phyloP scores from a whole-genome alignment of 2,329 filamentous ascomycete genomes.

The Paraphaeosphaeria minitans region DNA sequence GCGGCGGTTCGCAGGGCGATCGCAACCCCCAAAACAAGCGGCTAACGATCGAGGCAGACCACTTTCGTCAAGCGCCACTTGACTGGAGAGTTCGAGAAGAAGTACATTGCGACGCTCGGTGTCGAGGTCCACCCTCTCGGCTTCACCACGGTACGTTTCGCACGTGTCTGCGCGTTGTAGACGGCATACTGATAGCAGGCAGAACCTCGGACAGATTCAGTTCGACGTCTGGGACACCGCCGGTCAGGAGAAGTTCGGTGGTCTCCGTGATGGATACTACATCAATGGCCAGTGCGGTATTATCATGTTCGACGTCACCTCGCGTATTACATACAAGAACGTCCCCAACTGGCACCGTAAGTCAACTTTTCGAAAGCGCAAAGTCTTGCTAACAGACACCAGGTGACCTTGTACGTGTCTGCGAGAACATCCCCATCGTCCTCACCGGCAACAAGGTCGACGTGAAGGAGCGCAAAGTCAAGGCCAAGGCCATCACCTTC shows the following conservation, averaged over 20 bases:
- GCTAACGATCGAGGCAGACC: conserved; percentile 66
- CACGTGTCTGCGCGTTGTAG: conserved; percentile 11
- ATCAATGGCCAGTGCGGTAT: conserved; percentile 99
- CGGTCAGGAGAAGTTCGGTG: conserved; percentile 99
- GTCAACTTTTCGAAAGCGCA: conserved; percentile 47
- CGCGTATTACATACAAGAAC: conserved; percentile 99
- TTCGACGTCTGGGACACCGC: conserved; percentile 99
- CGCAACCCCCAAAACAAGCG: conserved; percentile 6
- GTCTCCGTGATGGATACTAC: conserved; percentile 99
- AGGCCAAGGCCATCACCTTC: conserved; percentile 99
- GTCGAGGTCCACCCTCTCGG: conserved; percentile 98
- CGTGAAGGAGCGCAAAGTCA: conserved; percentile 99
- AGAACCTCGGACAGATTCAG: conserved; percentile 94
- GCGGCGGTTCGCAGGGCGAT: background rate
- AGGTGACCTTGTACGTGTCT: conserved; percentile 98
- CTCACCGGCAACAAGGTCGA: conserved; percentile 99
- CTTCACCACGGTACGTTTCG: conserved; percentile 86
- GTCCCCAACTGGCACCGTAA: conserved; percentile 99
- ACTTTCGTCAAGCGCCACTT: conserved; percentile 99
- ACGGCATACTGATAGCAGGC: conserved; percentile 28
- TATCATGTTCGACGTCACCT: conserved; percentile 99
- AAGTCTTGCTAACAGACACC: conserved; percentile 21
- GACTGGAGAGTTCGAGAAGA: conserved; percentile 99
- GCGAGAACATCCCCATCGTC: conserved; percentile 98
- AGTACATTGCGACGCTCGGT: conserved; percentile 99